Conservation (phyloP, 2,329 filamentous ascomycete species). For the Trichophyton mentagrophytes region DNA sequence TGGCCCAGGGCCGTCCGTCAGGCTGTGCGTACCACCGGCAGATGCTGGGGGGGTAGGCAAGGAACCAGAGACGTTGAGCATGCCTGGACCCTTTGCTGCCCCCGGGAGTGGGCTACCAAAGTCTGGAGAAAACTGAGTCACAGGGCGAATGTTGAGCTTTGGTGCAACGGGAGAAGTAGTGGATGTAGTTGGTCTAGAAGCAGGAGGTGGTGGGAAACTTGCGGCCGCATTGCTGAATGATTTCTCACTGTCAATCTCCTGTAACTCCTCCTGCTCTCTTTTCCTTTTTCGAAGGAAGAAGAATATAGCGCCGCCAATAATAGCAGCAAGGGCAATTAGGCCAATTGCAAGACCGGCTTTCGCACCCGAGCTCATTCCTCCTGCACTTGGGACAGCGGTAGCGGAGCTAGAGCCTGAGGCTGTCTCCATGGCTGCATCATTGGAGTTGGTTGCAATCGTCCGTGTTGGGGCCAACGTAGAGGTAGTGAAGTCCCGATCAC, state of each 20-base stretch:
- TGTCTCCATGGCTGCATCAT: slow-evolving; percentile 9
- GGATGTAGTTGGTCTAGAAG: slow-evolving; percentile 18
- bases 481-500: slow-evolving; percentile 4
- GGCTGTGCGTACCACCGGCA: slow-evolving; percentile 21
- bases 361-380: slow-evolving; percentile 33
- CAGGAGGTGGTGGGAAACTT: slow-evolving; percentile 21
- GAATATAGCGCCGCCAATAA: slow-evolving; percentile 55
- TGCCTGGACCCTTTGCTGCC: slow-evolving; percentile 12
- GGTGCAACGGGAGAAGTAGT: slow-evolving; percentile 46
- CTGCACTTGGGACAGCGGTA: slow-evolving; percentile 14
- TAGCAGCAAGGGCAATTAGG: slow-evolving; percentile 55
- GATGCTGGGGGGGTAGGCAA: slow-evolving; percentile 15
- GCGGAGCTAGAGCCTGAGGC: slow-evolving; percentile 15
- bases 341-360: slow-evolving; percentile 82
- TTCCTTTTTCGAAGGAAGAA: slow-evolving; percentile 65
- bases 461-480: slow-evolving; percentile 1
- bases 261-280: slow-evolving; percentile 39
- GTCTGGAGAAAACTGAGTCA: slow-evolving; percentile 69
- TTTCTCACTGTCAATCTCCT: slow-evolving; percentile 53
- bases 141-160: slow-evolving; percentile 70
- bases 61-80: slow-evolving; percentile 16
- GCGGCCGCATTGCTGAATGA: slow-evolving; percentile 22
- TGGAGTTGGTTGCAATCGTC: slow-evolving; percentile 4
- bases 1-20: slow-evolving; percentile 20
- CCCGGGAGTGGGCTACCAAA: slow-evolving; percentile 30